Evolutionary conservation across 2,329 filamentous ascomycete species (phyloP), one percentile per base, ranked within the genome.

Genomic region (Thelonectria blattea): DNA sequence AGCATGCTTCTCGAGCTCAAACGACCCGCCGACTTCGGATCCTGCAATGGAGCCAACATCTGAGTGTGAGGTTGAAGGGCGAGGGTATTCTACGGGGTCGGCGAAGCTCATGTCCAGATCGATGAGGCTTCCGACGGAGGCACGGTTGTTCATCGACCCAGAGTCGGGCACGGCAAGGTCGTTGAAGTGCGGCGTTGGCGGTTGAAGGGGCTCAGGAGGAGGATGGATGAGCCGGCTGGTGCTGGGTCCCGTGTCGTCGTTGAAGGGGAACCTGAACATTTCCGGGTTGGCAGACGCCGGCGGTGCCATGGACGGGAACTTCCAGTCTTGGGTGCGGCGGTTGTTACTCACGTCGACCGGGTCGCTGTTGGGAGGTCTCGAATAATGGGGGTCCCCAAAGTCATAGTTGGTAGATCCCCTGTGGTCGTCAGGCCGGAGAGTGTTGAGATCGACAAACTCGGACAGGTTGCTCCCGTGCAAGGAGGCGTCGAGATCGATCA

Each of bases 401-500:
- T 80, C 80, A 56, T 83, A 83, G 46, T 86, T 83, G 60, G 80
- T 78, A 1, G 83, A 81, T 22, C 74, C 72, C 32, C 80, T 78
- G 9, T 79, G 77, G 17, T 80, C 78, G 7, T 75, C 78, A n/a
- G 81, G 79, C 61, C 76, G 82, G 63, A 89, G 85, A 5, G 86
- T 89, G 55, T 84, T 83, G 79, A 88, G 79, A 65, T 88, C 85
- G 39, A 82, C 81, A 62, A 88, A 88, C 54, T 79, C 81, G 1
- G 85, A 85, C 1, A 86, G 75, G 3, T 84, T 83, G 39, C 78
- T 81, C 2, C 83, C 84, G 45, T 82, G 78, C 7, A 89, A 75
- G 17, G 85, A 88, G 2, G 81, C 83, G 62, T 88, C 87, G 8
- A 89, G 79, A 65, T 89, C 87, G 58, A 89, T 90, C 17, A 89